These are phyloP conservation scores for Saccharomycopsis hybrid DNA, from an alignment of 1,139 yeast species.

Conservation along the genomic window DNA sequence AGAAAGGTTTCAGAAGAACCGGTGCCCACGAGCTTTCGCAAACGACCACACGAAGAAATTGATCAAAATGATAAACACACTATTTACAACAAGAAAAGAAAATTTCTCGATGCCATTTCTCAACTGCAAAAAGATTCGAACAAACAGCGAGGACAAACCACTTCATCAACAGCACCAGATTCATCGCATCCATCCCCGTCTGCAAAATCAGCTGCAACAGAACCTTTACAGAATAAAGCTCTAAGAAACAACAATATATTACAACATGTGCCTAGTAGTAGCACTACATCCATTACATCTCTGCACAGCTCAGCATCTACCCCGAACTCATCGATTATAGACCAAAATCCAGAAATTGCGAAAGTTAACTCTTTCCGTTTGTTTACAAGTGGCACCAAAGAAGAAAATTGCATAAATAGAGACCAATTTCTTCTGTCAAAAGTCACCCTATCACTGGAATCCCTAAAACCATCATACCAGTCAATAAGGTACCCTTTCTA, in stretches of 20 bases:
- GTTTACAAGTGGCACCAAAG: background rate
- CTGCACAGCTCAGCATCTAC: background rate
- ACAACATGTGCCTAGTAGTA: too few relatives aligned
- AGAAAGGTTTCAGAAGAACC: too few relatives aligned
- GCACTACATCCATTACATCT: background rate
- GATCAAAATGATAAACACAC: slow-evolving; percentile 8
- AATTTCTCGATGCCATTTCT: background rate
- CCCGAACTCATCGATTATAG: slow-evolving; percentile 1
- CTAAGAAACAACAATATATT: background rate
- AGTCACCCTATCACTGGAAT: too few relatives aligned
- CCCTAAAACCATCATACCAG: background rate
- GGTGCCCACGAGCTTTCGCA: too few relatives aligned
- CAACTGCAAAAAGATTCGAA: background rate
- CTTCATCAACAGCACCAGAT: too few relatives aligned
- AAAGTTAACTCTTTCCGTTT: background rate
- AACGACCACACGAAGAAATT: slow-evolving; percentile 1
- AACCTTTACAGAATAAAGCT: background rate
- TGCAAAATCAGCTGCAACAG: background rate
- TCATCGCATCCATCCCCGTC: background rate
- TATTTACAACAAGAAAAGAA: slow-evolving; percentile 13
- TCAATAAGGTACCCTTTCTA: slow-evolving; percentile 2
- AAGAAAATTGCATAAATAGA: slow-evolving; percentile 11
- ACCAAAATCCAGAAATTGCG: background rate
- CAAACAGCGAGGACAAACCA: too few relatives aligned
- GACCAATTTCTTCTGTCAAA: background rate